Percentiles rank a stretch among this genome's conserved stretches.
These are phyloP conservation scores for Myrica gale DNA, from an alignment of 306 rosid species.

Conservation along the genomic window DNA sequence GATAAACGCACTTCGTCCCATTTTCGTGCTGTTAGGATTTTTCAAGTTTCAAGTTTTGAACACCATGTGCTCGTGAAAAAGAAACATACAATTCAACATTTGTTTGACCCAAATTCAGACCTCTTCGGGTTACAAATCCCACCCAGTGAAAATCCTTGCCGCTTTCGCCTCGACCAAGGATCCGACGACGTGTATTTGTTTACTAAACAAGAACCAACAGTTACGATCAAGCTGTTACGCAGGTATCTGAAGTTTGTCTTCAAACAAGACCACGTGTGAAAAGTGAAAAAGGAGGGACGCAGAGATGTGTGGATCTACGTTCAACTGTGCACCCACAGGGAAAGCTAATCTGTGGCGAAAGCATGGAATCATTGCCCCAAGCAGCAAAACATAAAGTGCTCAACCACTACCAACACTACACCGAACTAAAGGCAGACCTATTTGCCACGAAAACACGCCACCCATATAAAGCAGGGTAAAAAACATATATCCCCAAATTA, in stretches of 20 bases:
- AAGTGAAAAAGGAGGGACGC: slow-evolving; percentile 25
- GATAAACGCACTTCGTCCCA: too few species aligned
- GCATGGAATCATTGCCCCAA: slow-evolving; percentile 28
- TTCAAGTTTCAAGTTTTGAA: background rate
- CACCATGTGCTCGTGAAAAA: background rate
- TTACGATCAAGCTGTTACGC: slow-evolving; percentile 35
- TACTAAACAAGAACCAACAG: background rate
- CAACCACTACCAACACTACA: slow-evolving; percentile 52
- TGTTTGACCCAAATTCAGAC: background rate
- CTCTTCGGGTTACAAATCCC: background rate
- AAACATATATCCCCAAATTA: background rate
- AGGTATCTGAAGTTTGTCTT: slow-evolving; percentile 5
- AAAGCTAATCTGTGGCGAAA: slow-evolving; percentile 23
- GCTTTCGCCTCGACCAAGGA: background rate
- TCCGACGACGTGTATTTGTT: too few species aligned
- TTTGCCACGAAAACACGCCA: slow-evolving; percentile 84
- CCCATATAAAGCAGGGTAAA: slow-evolving; percentile 39
- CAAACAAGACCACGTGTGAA: slow-evolving; percentile 8
- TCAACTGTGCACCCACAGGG: slow-evolving; percentile 25
- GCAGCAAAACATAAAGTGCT: slow-evolving; percentile 34
- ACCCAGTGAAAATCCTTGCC: slow-evolving; percentile 26
- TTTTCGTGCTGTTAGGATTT: too few species aligned
- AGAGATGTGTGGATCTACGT: background rate
- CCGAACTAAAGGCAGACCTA: slow-evolving; percentile 47
- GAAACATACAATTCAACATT: slow-evolving; percentile 5